Conservation (phyloP, 257 asterid genomes). For the Solanum ossicruentum region DNA sequence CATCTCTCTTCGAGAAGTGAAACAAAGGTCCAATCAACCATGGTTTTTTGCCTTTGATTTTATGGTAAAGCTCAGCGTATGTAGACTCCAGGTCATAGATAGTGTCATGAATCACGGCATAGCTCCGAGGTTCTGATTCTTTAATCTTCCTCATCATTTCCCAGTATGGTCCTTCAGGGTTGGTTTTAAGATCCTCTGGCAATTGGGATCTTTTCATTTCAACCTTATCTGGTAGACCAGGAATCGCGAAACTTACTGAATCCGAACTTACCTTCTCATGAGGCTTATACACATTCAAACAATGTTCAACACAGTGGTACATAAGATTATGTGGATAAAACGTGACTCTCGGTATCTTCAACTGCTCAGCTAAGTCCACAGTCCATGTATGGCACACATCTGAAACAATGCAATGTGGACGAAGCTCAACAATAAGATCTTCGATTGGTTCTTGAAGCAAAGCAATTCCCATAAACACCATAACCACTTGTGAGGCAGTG, state of each 20-base stretch:
- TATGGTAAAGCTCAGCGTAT: constrained; percentile 2
- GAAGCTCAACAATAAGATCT: not conserved
- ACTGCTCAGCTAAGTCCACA: constrained; percentile 5
- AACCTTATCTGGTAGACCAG: constrained; percentile 10
- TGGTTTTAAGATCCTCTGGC: not conserved
- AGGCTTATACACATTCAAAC: constrained; percentile 1
- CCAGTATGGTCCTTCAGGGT: not conserved
- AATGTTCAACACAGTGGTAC: constrained; percentile 1
- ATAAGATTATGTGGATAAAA: constrained; percentile 2
- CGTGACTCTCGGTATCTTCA: constrained; percentile 9
- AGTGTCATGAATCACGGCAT: constrained; percentile 6
- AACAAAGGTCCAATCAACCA: constrained; percentile 20
- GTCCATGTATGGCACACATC: constrained; percentile 23
- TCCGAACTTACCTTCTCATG: constrained; percentile 12
- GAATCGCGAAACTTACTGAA: constrained; percentile 9
- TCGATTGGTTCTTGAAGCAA: constrained; percentile 7
- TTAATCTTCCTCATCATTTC: not conserved
- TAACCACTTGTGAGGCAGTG: not conserved
- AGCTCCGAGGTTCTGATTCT: constrained; percentile 8
- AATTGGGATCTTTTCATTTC: constrained; percentile 12
- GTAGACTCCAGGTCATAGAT: constrained; percentile 9
- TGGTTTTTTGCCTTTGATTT: not conserved
- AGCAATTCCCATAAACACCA: not conserved
- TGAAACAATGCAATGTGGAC: constrained; percentile 13
- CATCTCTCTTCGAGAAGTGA: constrained; percentile 1